phyloP scores from a whole-genome alignment of 331 rosid genomes.

The Phaseolus coccineus region DNA sequence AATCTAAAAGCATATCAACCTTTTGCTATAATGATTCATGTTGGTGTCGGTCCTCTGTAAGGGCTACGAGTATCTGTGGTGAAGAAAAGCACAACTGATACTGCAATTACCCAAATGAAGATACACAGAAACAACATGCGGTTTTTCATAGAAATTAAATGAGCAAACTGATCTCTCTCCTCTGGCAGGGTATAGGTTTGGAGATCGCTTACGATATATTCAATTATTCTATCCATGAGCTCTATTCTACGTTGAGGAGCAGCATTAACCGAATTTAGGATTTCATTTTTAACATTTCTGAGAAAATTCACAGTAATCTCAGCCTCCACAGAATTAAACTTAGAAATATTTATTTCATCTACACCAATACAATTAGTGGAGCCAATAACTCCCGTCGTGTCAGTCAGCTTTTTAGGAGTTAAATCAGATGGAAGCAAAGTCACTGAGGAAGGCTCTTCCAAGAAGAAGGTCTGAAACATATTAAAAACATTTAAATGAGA shows the following conservation, averaged over 20 bases:
- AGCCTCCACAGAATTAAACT: constrained; percentile 46
- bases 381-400: constrained; percentile 30
- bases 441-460: constrained; percentile 46
- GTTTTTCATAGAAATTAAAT: constrained; percentile 46
- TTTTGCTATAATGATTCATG: constrained; percentile 49
- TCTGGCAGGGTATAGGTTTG: constrained; percentile 38
- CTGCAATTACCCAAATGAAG: constrained; percentile 58
- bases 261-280: constrained; percentile 47
- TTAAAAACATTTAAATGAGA: constrained; percentile 20
- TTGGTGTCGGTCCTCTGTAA: constrained; percentile 57
- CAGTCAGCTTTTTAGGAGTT: constrained; percentile 35
- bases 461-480: constrained; percentile 49
- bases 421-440: constrained; percentile 46
- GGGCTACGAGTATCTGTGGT: constrained; percentile 43
- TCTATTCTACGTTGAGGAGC: constrained; percentile 56
- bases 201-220: constrained; percentile 51
- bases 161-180: constrained; percentile 48
- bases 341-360: constrained; percentile 19
- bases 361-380: constrained; percentile 33
- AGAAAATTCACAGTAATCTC: constrained; percentile 52
- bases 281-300: constrained; percentile 42
- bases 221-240: constrained; percentile 59
- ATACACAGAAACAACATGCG: constrained; percentile 44
- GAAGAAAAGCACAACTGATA: constrained; percentile 47
- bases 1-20: constrained; percentile 23